Conservation (phyloP, 805 yeast genomes). For the Hagleromyces aurorensis region DNA sequence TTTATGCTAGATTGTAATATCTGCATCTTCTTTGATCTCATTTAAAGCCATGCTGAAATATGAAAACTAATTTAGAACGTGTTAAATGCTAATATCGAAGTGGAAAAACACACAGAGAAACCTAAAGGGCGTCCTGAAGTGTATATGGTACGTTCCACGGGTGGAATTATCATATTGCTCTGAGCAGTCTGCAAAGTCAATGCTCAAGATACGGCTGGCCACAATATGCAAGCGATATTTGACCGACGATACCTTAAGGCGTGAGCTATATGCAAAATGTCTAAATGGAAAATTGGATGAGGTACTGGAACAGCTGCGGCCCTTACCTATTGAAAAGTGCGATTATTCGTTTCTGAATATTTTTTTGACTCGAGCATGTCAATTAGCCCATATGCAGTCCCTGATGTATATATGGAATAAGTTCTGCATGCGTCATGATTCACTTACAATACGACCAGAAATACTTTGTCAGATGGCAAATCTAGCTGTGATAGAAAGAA, state of each 20-base stretch:
- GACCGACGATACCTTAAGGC: constrained; percentile 10
- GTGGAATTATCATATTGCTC: too few relatives aligned
- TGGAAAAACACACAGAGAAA: too few relatives aligned
- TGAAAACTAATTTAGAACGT: too few relatives aligned
- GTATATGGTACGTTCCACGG: too few relatives aligned
- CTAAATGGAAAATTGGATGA: constrained; percentile 21
- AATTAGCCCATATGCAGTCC: constrained; percentile 23
- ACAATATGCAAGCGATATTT: constrained; percentile 9
- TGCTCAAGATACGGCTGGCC: too few relatives aligned
- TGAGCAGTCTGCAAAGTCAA: too few relatives aligned
- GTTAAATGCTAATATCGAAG: too few relatives aligned
- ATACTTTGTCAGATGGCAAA: constrained; percentile 22
- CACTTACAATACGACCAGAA: constrained; percentile 16
- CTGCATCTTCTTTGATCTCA: too few relatives aligned
- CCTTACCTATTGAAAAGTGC: constrained; percentile 13
- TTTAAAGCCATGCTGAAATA: too few relatives aligned
- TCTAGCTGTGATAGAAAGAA: constrained; percentile 18
- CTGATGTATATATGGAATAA: constrained; percentile 25
- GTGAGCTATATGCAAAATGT: constrained; percentile 16
- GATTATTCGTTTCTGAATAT: constrained; percentile 21
- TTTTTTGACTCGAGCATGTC: constrained; percentile 19
- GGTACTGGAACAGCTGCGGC: constrained; percentile 10
- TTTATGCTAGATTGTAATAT: too few relatives aligned
- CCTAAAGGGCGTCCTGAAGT: too few relatives aligned
- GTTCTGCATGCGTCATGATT: constrained; percentile 17